Conservation (phyloP, 1,284 basidiomycete species). For the Peniophora sp. region DNA sequence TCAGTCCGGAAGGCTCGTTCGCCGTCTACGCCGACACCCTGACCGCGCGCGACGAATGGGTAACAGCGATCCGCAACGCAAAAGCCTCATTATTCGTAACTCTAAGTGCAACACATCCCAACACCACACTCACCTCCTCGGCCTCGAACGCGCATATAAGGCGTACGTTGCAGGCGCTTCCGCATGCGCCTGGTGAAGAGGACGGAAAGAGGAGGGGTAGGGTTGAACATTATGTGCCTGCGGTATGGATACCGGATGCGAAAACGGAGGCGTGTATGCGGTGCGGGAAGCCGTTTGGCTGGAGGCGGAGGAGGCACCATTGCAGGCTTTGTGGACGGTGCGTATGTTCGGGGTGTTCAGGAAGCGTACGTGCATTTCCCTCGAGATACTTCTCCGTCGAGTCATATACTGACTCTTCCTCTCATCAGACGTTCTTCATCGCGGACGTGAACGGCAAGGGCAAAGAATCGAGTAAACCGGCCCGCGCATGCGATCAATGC, state of each 20-base stretch:
- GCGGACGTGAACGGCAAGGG: conserved; percentile 44
- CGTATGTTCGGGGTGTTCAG: conserved; percentile 81
- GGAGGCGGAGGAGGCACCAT: conserved; percentile 81
- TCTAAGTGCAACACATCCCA: conserved; percentile 59
- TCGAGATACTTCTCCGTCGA: conserved; percentile 5
- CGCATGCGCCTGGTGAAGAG: conserved; percentile 50
- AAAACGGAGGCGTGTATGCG: conserved; percentile 78
- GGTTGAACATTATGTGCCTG: conserved; percentile 85
- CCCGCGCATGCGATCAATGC: conserved; percentile 79
- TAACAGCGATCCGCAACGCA: conserved; percentile 59
- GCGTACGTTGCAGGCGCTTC: conserved; percentile 63
- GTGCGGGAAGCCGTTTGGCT: conserved; percentile 71
- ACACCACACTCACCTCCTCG: conserved; percentile 75
- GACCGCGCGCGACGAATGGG: conserved; percentile 65
- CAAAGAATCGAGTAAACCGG: conserved; percentile 41
- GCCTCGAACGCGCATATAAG: conserved; percentile 67
- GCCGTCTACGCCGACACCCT: conserved; percentile 57
- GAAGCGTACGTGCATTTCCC: conserved; percentile 40
- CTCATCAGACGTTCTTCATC: conserved; percentile 68
- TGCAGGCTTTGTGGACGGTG: conserved; percentile 86
- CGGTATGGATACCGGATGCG: conserved; percentile 88
- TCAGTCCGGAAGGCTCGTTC: conserved; percentile 74
- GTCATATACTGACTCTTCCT: not conserved
- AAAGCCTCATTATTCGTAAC: conserved; percentile 64
- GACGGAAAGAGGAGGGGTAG: conserved; percentile 34